Conservation (phyloP, 305 asterid genomes). For the Fraxinus latifolia region DNA sequence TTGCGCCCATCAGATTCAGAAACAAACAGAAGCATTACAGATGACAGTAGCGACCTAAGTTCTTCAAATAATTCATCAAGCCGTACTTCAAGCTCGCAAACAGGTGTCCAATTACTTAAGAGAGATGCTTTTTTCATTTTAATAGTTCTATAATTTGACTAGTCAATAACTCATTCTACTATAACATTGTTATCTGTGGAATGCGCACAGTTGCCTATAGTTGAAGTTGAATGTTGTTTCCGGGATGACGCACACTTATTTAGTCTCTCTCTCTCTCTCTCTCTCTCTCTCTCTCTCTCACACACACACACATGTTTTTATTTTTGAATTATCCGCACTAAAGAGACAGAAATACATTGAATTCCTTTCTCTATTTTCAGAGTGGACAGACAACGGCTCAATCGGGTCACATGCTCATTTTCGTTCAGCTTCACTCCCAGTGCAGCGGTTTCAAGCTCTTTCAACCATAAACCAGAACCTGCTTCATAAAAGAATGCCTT, state of each 20-base stretch:
- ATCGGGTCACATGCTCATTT: constrained; percentile 34
- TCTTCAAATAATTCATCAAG: constrained; percentile 48
- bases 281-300: no score
- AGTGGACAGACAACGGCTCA: constrained; percentile 54
- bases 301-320: background rate
- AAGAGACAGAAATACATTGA: background rate
- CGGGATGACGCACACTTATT: background rate
- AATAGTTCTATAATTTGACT: background rate
- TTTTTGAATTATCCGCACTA: background rate
- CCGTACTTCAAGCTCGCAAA: constrained; percentile 36
- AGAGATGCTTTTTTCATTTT: background rate
- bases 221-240: background rate
- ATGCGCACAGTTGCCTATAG: background rate
- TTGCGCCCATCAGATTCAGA: constrained; percentile 62
- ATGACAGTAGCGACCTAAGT: constrained; percentile 49
- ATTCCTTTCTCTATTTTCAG: constrained; percentile 35
- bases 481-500: constrained; percentile 45
- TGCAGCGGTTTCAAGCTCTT: constrained; percentile 67
- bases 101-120: constrained; percentile 35
- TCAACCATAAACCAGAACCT: constrained; percentile 51
- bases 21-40: constrained; percentile 41
- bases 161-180: background rate
- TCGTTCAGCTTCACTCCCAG: constrained; percentile 57
- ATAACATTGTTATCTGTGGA: background rate
- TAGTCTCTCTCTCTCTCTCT: background rate